Base-by-base conservation (phyloP, 2,329 filamentous ascomycete genomes). In the Akanthomyces muscarius region DNA sequence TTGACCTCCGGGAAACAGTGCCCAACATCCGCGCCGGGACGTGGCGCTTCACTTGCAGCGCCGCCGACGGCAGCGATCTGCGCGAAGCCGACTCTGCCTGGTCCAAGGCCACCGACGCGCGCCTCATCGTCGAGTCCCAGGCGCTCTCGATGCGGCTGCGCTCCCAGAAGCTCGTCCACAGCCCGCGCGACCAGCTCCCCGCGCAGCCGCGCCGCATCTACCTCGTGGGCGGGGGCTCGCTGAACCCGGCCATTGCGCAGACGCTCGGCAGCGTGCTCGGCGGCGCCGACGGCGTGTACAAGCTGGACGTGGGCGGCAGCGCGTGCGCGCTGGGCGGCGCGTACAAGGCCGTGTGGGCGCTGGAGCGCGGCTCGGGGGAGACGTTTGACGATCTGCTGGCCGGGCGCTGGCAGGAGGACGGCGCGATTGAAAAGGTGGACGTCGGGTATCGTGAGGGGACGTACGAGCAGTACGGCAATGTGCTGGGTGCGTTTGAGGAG, bases 271-370 rank as follows among this genome's bases (percentile, higher is more conserved):
- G 97, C 70, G 92, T 98, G 3, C 85, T 99, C 2, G 95, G 95
- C 59, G 91, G 91, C 41, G 84, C 83, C 2, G 95, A 98, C 66
- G 95, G 95, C 28, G 91, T 98, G 30, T 99, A 92, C 78, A 90
- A 89, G 76, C 86, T 99, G 16, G 93, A 98, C 72, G 92, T 98
- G 5, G 94, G 95, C 30, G 92, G 93, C 30, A 97, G 96, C 77
- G 94, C 95, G 3, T 99, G 95, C 77, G 95, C 94, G 13, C 78
- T 98, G 16, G 95, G 95, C 16, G 92, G 92, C 7, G 94, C 94
- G 30, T 97, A 98, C 78, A 98, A 98, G 78, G 94, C 95, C 16
- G 88, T 96, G 0, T 99, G 95, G 95, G 92, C 90, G 1, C 81
- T 92, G 62, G 92, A 95, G 80, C 80, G 90, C 54, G 75, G 76